Evolutionary conservation across 192 early-diverging fungal species (phyloP).

Genomic region (Lobulomyces angularis): DNA sequence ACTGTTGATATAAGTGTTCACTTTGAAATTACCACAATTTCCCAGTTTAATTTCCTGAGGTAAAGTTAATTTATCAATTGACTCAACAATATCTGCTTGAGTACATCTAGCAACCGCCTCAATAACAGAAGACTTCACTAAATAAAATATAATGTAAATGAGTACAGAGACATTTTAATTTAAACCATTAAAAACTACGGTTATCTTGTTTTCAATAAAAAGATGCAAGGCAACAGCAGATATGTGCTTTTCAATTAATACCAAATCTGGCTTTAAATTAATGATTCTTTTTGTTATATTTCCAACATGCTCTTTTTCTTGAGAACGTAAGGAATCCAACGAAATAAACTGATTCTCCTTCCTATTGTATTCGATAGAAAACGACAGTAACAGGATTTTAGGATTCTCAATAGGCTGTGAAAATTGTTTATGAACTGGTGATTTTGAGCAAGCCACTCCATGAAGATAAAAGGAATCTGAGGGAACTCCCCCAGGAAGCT

Average conservation of each 20-base stretch:
- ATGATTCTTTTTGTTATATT: conserved; percentile 69
- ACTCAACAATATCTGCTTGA: conserved; percentile 64
- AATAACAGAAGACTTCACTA: conserved; percentile 80
- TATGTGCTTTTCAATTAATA: conserved; percentile 71
- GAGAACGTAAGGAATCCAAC: conserved; percentile 64
- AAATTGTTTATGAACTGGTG: conserved; percentile 86
- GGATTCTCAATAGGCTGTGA: conserved; percentile 49
- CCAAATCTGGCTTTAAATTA: conserved; percentile 60
- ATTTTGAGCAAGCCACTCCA: conserved; percentile 90
- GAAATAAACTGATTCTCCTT: conserved; percentile 64
- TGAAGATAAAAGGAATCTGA: conserved; percentile 70
- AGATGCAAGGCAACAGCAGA: conserved; percentile 76
- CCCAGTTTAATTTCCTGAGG: conserved; percentile 68
- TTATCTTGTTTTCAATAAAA: conserved; percentile 63
- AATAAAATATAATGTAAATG: too few relatives aligned
- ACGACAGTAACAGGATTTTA: conserved; percentile 72
- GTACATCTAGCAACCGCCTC: conserved; percentile 77
- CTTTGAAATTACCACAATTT: conserved; percentile 59
- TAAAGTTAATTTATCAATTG: conserved; percentile 65
- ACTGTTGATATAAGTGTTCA: conserved; percentile 71
- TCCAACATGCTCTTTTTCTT: conserved; percentile 72
- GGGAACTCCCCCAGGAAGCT: conserved; percentile 75
- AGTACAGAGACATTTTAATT: too few relatives aligned
- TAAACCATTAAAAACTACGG: conserved; percentile 68
- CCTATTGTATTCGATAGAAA: conserved; percentile 72